Evolutionary conservation across 352 stramenopile species (phyloP).

Genomic region (Pythium periplocum): DNA sequence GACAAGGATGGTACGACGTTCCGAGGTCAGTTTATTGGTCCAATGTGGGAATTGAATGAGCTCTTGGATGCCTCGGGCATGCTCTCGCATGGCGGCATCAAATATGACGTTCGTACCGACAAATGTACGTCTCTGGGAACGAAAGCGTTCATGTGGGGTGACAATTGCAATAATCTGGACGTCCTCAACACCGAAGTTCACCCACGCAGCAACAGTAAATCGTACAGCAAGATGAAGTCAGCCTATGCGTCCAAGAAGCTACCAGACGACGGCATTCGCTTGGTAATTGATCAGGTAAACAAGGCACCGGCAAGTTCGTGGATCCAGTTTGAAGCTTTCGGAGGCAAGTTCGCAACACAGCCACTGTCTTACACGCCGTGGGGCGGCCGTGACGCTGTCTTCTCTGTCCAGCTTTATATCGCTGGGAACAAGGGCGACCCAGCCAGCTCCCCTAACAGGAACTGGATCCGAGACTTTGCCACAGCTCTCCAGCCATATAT

Average conservation of each 20-base stretch:
- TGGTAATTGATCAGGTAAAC: conserved; percentile 31
- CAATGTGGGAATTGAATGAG: conserved; percentile 25
- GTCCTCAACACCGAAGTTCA: conserved; percentile 19
- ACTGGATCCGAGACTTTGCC: conserved; percentile 40
- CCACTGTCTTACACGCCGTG: conserved; percentile 43
- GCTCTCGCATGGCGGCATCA: conserved; percentile 25
- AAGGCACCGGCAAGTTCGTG: conserved; percentile 32
- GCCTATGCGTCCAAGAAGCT: conserved; percentile 40
- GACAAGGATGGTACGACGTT: conserved; percentile 25
- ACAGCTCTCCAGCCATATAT: conserved; percentile 28
- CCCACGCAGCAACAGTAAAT: conserved; percentile 28
- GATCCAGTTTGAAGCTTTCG: conserved; percentile 54
- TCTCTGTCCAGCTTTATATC: conserved; percentile 42
- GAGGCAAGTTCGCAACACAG: conserved; percentile 36
- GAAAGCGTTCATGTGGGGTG: conserved; percentile 41
- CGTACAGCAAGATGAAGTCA: conserved; percentile 44
- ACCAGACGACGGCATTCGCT: conserved; percentile 28
- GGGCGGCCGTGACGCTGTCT: conserved; percentile 33
- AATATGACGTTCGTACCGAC: conserved; percentile 27
- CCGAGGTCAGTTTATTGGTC: conserved; percentile 36
- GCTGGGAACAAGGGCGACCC: conserved; percentile 34
- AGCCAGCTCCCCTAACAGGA: conserved; percentile 23
- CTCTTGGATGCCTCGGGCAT: conserved; percentile 34
- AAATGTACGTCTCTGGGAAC: conserved; percentile 42
- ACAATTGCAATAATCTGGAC: conserved; percentile 35